These are phyloP conservation scores for Marvania coccoides DNA, from an alignment of 139 green algal species.

Conservation along the genomic window DNA sequence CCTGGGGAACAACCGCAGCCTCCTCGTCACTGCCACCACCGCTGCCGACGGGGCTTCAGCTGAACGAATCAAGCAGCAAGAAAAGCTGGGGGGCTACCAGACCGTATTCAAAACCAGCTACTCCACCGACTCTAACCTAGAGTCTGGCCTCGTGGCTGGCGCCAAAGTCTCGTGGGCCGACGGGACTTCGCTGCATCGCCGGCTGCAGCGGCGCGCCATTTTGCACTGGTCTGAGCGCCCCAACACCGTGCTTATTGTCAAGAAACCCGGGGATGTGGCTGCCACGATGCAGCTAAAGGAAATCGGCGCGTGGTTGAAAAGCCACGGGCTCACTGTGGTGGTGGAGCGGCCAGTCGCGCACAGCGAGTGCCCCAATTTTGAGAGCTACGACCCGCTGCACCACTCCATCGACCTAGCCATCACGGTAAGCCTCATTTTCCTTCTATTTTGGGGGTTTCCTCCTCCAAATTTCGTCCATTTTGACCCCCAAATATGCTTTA, in stretches of 20 bases:
- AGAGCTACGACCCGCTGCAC: constrained; percentile 5
- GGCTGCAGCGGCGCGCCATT: constrained; percentile 40
- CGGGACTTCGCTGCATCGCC: constrained; percentile 18
- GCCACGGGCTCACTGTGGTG: constrained; percentile 46
- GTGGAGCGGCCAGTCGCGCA: constrained; percentile 63
- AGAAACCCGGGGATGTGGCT: constrained; percentile 52
- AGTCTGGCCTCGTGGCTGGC: constrained; percentile 23
- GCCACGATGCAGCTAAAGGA: constrained; percentile 46
- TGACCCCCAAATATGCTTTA: too few relatives aligned
- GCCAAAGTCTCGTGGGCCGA: constrained; percentile 20
- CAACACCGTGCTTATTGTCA: constrained; percentile 63
- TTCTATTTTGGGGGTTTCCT: too few relatives aligned
- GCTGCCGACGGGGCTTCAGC: too few relatives aligned
- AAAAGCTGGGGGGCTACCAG: background rate
- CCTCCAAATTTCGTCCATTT: too few relatives aligned
- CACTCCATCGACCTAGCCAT: constrained; percentile 68
- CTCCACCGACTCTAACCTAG: constrained; percentile 4
- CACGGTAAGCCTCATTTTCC: too few relatives aligned
- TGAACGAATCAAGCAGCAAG: background rate
- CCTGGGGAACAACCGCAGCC: background rate
- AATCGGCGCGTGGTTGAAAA: constrained; percentile 57
- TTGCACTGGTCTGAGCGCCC: constrained; percentile 47
- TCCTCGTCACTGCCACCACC: background rate
- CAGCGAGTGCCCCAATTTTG: constrained; percentile 37
- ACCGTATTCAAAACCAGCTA: background rate